Percentiles rank a stretch among this genome's conserved stretches.
These are phyloP conservation scores for bread wheat (Triticum aestivum) DNA, from an alignment of 176 grass and related monocot genomes.

Conservation along the genomic window IWGSC_CS_RefSeq_v2.1 NC_057806.1:120951437-120951936, in stretches of 20 bases:
- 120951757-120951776: background rate
- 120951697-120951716: background rate
- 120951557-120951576: background rate
- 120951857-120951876: slow-evolving; percentile 80
- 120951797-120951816: slow-evolving; percentile 7
- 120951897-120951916: slow-evolving; percentile 90
- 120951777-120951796: slow-evolving; percentile 11
- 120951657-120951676: background rate
- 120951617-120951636: background rate
- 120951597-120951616: background rate
- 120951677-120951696: background rate
- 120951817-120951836: slow-evolving; percentile 13
- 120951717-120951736: slow-evolving; percentile 1
- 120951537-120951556: background rate
- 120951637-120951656: background rate
- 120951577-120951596: background rate
- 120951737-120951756: background rate
- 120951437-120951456: background rate
- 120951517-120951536: background rate
- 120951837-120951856: background rate
- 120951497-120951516: background rate
- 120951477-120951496: background rate
- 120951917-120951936: slow-evolving; percentile 66
- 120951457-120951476: no score
- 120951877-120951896: slow-evolving; percentile 94